phyloP scores from a whole-genome alignment of 2,329 filamentous ascomycete species.

The Trichophyton benhamiae region DNA sequence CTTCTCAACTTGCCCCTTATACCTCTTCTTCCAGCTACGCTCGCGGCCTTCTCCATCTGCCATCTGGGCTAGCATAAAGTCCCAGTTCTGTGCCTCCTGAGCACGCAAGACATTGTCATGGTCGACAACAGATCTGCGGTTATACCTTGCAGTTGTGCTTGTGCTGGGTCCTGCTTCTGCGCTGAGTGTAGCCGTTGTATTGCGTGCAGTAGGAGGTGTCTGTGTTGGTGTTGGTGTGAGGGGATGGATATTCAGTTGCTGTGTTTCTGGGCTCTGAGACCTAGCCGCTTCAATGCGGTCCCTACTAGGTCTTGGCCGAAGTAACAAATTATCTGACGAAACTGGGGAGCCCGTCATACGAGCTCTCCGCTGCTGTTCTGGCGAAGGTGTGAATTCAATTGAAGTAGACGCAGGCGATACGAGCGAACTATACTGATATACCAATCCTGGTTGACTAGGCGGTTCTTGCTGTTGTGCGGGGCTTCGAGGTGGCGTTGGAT shows the following conservation, averaged over 20 bases:
- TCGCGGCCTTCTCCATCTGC: constrained; percentile 31
- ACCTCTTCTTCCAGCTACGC: constrained; percentile 25
- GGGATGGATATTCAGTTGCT: not conserved
- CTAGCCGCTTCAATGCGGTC: not conserved
- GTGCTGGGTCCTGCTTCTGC: not conserved
- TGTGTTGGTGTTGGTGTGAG: not conserved
- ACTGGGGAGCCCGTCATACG: not conserved
- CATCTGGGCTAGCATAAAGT: constrained; percentile 34
- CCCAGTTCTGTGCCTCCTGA: constrained; percentile 28
- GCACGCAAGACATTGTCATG: constrained; percentile 19
- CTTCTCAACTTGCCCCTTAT: constrained; percentile 20
- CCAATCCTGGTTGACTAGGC: constrained; percentile 25
- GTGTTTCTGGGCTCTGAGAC: not conserved
- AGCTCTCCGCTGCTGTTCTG: not conserved
- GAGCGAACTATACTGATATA: constrained; percentile 14
- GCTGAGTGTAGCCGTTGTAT: not conserved
- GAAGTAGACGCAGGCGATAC: constrained; percentile 6
- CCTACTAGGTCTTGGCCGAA: not conserved
- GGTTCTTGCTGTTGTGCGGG: constrained; percentile 4
- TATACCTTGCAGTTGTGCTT: not conserved
- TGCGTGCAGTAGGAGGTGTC: not conserved
- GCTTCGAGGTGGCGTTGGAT: not conserved
- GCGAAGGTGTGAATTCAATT: not conserved
- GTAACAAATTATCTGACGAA: not conserved
- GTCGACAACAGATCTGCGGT: constrained; percentile 6